Base-by-base conservation (phyloP, 2,329 filamentous ascomycete genomes). In the Beauveria sp. region DNA sequence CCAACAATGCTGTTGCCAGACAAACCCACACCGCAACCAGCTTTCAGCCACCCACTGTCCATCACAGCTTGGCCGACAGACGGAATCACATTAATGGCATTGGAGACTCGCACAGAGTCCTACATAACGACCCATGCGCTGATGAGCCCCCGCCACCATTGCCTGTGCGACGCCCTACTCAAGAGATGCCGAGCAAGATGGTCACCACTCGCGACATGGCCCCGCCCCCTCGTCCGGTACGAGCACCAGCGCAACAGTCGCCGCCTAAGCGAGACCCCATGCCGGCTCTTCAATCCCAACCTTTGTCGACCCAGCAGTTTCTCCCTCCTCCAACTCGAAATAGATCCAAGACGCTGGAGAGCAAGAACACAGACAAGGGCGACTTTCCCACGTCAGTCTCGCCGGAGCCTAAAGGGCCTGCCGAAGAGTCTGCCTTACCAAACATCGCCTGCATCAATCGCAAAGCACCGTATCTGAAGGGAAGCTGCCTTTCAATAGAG, bases 401-500 rank as follows among this genome's bases (percentile, higher is more conserved):
- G 26, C 54, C 73, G 20, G 67, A 71, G 28, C 60, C 71, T 5
- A 81, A 85, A 46, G 71, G 81, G 1, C 72, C 79, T 16, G 79
- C 84, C 12, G 73, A 78, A 55, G 77, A 77, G 22, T 83, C 81
- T 9, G 84, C 90, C 55, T 97, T 90, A 71, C 95, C 95, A 0
- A 93, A 99, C 73, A 80, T 89, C 1, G 90, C 91, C 1, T 87
- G 88, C 66, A 85, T 91, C 2, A 99, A 97, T 70, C 86, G 95
- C 55, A 84, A 92, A 54, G 89, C 91, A 18, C 95, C 95, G 0
- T 83, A 82, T 57, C 86, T 90, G 67, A 88, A 86, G 67, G 67
- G 86, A 47, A 88, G 89, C 0, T 82, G 84, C n/a, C 82, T 81
- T 57, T 89, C 93, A 65, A 93, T 99, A 61, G 76, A 82, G 34